These are phyloP conservation scores for Cubamyces lactineus DNA, from an alignment of 768 basidiomycete genomes.

Conservation along the genomic window DNA sequence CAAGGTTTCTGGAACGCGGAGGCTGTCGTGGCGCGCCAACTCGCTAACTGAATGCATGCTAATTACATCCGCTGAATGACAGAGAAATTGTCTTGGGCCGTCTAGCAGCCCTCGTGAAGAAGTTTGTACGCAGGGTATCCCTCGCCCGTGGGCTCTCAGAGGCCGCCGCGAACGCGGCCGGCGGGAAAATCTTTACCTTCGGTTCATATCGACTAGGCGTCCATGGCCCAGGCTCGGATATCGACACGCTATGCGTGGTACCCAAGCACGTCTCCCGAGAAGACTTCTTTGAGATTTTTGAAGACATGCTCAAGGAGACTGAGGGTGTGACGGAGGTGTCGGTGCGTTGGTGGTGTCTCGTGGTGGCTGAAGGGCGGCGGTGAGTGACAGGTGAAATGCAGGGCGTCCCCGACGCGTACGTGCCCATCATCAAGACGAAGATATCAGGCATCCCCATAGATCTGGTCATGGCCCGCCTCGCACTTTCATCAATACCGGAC, in stretches of 20 bases:
- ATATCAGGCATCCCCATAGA: conserved; percentile 93
- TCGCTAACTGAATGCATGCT: background rate
- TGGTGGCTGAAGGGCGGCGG: background rate
- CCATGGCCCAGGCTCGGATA: conserved; percentile 94
- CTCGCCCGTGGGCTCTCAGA: conserved; percentile 84
- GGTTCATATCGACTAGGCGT: conserved; percentile 98
- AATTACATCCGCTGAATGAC: conserved; percentile 22
- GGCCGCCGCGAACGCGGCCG: conserved; percentile 82
- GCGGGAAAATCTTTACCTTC: conserved; percentile 99
- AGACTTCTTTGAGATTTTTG: conserved; percentile 93
- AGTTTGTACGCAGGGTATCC: conserved; percentile 87
- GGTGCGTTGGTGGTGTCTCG: conserved; percentile 51
- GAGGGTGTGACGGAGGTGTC: conserved; percentile 89
- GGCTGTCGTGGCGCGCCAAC: too few species aligned
- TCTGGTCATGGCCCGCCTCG: conserved; percentile 89
- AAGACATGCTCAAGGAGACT: conserved; percentile 80
- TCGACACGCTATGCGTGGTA: conserved; percentile 97
- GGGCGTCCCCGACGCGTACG: conserved; percentile 97
- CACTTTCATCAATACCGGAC: conserved; percentile 87
- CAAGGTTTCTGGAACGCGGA: too few species aligned
- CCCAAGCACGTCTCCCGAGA: conserved; percentile 95
- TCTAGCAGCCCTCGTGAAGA: conserved; percentile 86
- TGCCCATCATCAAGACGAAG: conserved; percentile 92
- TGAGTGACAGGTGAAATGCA: conserved; percentile 38
- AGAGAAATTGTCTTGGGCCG: conserved; percentile 95